phyloP scores from a whole-genome alignment of 2,329 filamentous ascomycete species.

The Penicillium sp. region DNA sequence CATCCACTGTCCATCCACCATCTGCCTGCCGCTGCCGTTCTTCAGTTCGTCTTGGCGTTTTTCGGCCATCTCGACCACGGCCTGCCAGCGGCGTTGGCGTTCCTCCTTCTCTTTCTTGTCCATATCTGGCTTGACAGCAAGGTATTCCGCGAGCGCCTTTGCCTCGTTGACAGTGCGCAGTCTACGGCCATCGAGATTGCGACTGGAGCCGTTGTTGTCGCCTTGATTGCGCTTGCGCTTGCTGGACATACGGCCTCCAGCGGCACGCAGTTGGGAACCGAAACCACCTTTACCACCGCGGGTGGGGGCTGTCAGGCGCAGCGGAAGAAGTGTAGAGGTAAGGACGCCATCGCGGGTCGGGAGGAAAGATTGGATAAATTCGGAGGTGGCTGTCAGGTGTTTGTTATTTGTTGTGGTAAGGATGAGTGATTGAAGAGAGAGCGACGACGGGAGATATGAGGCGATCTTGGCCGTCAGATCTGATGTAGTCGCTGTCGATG shows the following conservation, averaged over 20 bases:
- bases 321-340: conserved; percentile 70
- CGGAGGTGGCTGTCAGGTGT: conserved; percentile 55
- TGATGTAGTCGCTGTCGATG: conserved; percentile 61
- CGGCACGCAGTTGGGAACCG: conserved; percentile 92
- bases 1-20: conserved; percentile 85
- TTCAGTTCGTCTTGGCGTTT: conserved; percentile 78
- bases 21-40: conserved; percentile 64
- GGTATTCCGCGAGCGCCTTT: conserved; percentile 90
- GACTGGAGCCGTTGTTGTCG: conserved; percentile 83
- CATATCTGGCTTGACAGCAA: conserved; percentile 96
- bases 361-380: conserved; percentile 62
- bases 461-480: conserved; percentile 65
- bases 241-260: conserved; percentile 97
- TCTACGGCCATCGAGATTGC: conserved; percentile 87
- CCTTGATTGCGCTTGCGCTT: conserved; percentile 79
- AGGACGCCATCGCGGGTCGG: conserved; percentile 39
- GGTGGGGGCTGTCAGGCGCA: conserved; percentile 75
- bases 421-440: conserved; percentile 58
- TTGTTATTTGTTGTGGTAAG: conserved; percentile 80
- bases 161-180: conserved; percentile 91
- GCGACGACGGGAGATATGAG: conserved; percentile 57
- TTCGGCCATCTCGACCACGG: conserved; percentile 82
- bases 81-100: conserved; percentile 75
- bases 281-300: conserved; percentile 97
- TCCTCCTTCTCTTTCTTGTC: conserved; percentile 89